A percentile compares a stretch with the other conserved stretches of the same genome.
Conservation (phyloP, 768 basidiomycete species). For the Phanerodontia chrysosporium region DNA sequence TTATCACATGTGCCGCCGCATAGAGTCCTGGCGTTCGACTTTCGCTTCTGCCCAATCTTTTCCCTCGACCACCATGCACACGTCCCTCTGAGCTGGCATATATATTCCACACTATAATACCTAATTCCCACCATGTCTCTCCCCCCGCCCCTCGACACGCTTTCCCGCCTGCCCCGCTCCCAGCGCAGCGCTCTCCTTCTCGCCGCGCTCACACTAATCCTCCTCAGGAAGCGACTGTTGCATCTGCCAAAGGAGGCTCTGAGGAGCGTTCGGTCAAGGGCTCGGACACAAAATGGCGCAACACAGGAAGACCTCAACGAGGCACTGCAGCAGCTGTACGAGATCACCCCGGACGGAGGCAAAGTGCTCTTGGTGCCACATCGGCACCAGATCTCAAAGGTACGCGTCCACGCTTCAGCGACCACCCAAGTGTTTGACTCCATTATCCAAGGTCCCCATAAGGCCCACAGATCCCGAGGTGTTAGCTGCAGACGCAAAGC, state of each 20-base stretch:
- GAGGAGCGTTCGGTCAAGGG: not conserved
- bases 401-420: conserved; percentile 27
- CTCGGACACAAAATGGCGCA: not conserved
- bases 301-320: conserved; percentile 37
- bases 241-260: conserved; percentile 5
- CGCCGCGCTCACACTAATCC: not conserved
- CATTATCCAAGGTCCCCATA: conserved; percentile 34
- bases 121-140: not conserved
- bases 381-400: conserved; percentile 59
- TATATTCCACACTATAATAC: not conserved
- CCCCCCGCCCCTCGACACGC: not conserved
- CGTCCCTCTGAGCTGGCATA: not conserved
- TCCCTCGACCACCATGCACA: not conserved
- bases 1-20: conserved; percentile 1
- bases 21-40: not conserved
- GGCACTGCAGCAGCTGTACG: conserved; percentile 60
- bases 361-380: conserved; percentile 68
- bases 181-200: conserved; percentile 7
- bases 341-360: conserved; percentile 51
- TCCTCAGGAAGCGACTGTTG: conserved; percentile 8
- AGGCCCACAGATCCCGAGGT: conserved; percentile 45
- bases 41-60: not conserved
- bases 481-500: conserved; percentile 46
- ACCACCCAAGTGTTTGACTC: not conserved
- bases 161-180: not conserved